Conservation (phyloP, 2,329 filamentous ascomycete genomes). For the Ceratocystis ficicola region DNA sequence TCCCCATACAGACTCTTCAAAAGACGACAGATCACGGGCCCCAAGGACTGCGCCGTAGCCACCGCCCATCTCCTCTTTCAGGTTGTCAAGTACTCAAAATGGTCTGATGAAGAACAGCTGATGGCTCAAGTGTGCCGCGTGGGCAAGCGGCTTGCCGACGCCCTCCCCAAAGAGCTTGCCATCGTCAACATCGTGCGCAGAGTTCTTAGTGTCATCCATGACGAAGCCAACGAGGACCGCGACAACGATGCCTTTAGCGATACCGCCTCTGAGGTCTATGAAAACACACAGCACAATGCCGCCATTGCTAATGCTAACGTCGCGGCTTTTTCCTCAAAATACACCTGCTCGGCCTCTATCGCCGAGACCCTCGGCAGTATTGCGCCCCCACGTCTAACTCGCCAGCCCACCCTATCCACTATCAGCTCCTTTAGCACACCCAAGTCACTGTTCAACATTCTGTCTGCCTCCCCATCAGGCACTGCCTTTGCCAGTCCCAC, state of each 20-base stretch:
- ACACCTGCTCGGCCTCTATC: conserved; percentile 23
- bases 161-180: conserved; percentile 80
- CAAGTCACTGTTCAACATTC: conserved; percentile 78
- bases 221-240: conserved; percentile 73
- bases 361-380: conserved; percentile 22
- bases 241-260: conserved; percentile 50
- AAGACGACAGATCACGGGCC: conserved; percentile 75
- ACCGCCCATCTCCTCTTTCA: conserved; percentile 80
- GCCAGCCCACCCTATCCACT: conserved; percentile 38
- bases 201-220: conserved; percentile 78
- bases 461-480: conserved; percentile 45
- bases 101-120: conserved; percentile 63
- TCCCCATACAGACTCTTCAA: conserved; percentile 58
- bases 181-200: conserved; percentile 90
- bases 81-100: conserved; percentile 72
- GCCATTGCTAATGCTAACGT: conserved; percentile 28
- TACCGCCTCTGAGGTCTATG: conserved; percentile 32
- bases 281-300: conserved; percentile 32
- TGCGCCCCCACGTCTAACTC: conserved; percentile 18
- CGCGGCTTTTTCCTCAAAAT: conserved; percentile 26
- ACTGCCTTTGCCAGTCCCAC: conserved; percentile 45
- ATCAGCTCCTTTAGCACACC: conserved; percentile 53
- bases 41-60: conserved; percentile 78
- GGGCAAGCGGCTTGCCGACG: conserved; percentile 64
- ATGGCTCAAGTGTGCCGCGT: conserved; percentile 68